A percentile compares a stretch with the other conserved stretches of the same genome.
Conservation (phyloP, 441 rosid species). For the Bruguiera hainesii region DNA sequence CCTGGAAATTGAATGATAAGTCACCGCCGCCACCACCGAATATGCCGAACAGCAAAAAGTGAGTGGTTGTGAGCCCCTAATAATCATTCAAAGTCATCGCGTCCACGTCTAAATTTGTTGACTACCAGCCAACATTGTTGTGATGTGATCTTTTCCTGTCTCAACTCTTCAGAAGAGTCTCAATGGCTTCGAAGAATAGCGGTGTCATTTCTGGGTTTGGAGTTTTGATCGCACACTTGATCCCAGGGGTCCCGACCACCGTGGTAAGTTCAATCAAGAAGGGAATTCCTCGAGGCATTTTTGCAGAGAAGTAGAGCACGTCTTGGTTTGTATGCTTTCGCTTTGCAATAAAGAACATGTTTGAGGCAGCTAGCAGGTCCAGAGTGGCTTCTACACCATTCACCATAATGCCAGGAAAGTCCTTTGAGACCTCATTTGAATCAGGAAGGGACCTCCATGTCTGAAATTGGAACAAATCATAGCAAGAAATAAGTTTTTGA, state of each 20-base stretch:
- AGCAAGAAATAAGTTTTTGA: neutral
- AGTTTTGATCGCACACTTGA: constrained; percentile 86
- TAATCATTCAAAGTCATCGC: too few relatives aligned
- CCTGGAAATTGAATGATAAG: too few relatives aligned
- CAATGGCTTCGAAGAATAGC: constrained; percentile 84
- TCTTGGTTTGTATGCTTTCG: constrained; percentile 92
- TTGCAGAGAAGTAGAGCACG: constrained; percentile 81
- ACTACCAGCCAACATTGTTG: too few relatives aligned
- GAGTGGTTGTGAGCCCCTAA: too few relatives aligned
- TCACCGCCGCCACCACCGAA: too few relatives aligned
- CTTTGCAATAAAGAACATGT: constrained; percentile 87
- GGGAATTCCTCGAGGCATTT: constrained; percentile 70
- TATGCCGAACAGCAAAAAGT: too few relatives aligned
- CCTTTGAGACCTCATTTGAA: constrained; percentile 76
- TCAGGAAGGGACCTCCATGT: constrained; percentile 97
- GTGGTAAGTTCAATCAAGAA: constrained; percentile 84
- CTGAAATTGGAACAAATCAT: constrained; percentile 51
- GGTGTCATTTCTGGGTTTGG: constrained; percentile 85
- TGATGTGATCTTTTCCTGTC: too few relatives aligned
- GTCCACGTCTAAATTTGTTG: too few relatives aligned
- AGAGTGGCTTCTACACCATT: constrained; percentile 57
- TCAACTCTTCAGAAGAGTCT: constrained; percentile 46
- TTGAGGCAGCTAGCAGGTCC: constrained; percentile 60
- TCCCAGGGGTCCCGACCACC: constrained; percentile 64
- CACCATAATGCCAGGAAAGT: constrained; percentile 62